Percentiles rank a stretch among this genome's conserved stretches.
These are phyloP conservation scores for Jacaranda mimosifolia DNA, from an alignment of 257 asterid species.

Conservation along the genomic window DNA sequence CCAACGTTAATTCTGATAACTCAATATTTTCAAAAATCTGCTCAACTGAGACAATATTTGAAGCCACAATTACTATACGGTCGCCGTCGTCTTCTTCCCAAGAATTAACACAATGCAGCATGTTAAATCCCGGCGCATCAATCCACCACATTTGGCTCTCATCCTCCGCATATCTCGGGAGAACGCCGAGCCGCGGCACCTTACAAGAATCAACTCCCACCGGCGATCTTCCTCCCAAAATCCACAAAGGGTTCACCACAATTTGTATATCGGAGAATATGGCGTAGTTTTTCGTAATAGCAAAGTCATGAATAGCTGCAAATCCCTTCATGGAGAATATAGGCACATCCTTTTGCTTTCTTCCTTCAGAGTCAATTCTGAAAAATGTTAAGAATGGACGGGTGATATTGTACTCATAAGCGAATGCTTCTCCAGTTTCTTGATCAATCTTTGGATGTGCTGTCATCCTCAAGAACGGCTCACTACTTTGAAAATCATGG, in stretches of 20 bases:
- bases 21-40: slow-evolving; percentile 44
- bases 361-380: slow-evolving; percentile 46
- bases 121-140: slow-evolving; percentile 51
- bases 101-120: slow-evolving; percentile 46
- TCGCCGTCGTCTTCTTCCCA: slow-evolving; percentile 63
- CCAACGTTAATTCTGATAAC: slow-evolving; percentile 46
- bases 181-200: slow-evolving; percentile 53
- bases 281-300: slow-evolving; percentile 50
- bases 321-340: slow-evolving; percentile 44
- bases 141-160: slow-evolving; percentile 55
- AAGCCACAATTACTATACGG: slow-evolving; percentile 48
- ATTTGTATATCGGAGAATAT: slow-evolving; percentile 53
- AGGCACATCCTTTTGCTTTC: slow-evolving; percentile 42
- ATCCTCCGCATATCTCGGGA: slow-evolving; percentile 51
- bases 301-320: slow-evolving; percentile 50
- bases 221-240: neutral
- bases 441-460: slow-evolving; percentile 60
- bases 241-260: slow-evolving; percentile 36
- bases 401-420: slow-evolving; percentile 26
- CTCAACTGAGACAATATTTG: slow-evolving; percentile 43
- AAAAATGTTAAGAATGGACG: slow-evolving; percentile 55
- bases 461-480: slow-evolving; percentile 43
- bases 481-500: slow-evolving; percentile 38
- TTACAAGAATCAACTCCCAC: slow-evolving; percentile 35
- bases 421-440: slow-evolving; percentile 47